Conservation (phyloP, 2,329 filamentous ascomycete genomes). For the Colletotrichum sp. region DNA sequence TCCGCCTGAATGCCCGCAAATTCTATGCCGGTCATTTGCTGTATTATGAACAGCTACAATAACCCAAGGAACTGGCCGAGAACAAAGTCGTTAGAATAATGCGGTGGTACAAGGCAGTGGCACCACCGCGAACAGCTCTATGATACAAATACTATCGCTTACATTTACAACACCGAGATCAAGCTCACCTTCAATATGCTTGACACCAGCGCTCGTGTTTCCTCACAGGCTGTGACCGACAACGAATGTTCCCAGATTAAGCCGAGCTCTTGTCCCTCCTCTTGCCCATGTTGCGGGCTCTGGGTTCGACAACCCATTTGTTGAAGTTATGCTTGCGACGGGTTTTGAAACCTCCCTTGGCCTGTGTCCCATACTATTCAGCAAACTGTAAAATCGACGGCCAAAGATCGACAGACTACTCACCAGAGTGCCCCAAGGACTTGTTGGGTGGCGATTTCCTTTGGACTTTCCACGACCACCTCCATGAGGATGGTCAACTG, state of each 20-base stretch:
- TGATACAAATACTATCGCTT: conserved; percentile 18
- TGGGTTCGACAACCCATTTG: conserved; percentile 85
- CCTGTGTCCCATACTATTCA: conserved; percentile 44
- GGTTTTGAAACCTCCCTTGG: conserved; percentile 92
- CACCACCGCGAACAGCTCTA: conserved; percentile 1
- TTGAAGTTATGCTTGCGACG: conserved; percentile 88
- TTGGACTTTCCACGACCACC: conserved; percentile 99
- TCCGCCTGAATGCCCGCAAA: neutral
- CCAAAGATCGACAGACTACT: conserved; percentile 42
- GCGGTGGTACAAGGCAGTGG: neutral
- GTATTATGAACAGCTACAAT: neutral
- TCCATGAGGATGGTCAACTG: conserved; percentile 95
- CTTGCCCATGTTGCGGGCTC: conserved; percentile 90
- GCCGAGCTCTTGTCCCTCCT: conserved; percentile 64
- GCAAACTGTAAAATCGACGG: conserved; percentile 6
- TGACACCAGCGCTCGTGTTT: neutral
- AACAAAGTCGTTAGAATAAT: neutral
- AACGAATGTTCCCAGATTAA: neutral
- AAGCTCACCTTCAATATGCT: neutral
- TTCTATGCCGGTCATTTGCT: neutral
- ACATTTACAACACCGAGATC: conserved; percentile 10
- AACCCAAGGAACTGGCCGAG: neutral
- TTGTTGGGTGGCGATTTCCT: conserved; percentile 94
- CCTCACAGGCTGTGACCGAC: neutral
- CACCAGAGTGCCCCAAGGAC: conserved; percentile 95